phyloP scores from a whole-genome alignment of 1,139 yeast species.

The Suhomyces yuchorum region DNA sequence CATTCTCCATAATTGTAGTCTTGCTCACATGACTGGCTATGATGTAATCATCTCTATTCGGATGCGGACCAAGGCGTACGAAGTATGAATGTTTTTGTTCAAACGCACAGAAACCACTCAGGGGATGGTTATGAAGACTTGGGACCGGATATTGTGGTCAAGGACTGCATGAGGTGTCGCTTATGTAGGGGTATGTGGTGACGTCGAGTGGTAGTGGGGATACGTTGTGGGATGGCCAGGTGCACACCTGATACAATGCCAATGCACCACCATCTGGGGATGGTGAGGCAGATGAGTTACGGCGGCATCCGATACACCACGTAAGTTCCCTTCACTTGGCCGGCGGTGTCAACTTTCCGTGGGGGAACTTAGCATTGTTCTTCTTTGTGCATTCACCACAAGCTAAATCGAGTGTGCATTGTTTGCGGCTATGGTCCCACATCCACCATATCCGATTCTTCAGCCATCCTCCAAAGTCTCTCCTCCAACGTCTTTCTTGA shows the following conservation, averaged over 20 bases:
- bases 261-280: background rate
- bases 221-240: background rate
- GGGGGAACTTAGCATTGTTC: too few relatives aligned
- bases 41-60: background rate
- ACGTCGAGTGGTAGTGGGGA: background rate
- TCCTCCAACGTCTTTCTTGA: background rate
- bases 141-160: background rate
- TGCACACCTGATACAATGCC: background rate
- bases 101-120: background rate
- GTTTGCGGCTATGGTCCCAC: background rate
- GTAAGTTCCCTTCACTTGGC: too few relatives aligned
- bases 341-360: too few relatives aligned
- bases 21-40: background rate
- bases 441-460: background rate
- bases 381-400: too few relatives aligned
- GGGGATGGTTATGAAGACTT: background rate
- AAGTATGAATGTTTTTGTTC: background rate
- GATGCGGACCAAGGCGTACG: background rate
- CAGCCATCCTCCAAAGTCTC: background rate
- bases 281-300: background rate
- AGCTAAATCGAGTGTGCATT: background rate
- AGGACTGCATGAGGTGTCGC: background rate
- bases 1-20: background rate
- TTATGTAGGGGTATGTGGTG: background rate
- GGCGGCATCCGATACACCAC: background rate